phyloP scores from a whole-genome alignment of 257 asterid species.

The Gentiana macrophylla region DNA sequence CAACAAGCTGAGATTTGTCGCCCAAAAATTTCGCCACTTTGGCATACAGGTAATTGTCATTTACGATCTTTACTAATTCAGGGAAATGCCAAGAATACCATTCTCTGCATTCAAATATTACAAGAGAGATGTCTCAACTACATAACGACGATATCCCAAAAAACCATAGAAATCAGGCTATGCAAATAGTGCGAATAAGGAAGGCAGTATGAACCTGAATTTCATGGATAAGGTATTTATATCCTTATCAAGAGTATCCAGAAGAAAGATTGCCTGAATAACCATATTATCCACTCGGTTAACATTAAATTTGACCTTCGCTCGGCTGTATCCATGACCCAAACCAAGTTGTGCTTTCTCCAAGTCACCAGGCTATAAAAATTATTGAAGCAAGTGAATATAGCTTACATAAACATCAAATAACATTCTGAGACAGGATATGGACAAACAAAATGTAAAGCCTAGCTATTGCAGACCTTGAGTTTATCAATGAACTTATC shows the following conservation, averaged over 20 bases:
- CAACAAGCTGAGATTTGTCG: slow-evolving; percentile 67
- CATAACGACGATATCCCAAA: background rate
- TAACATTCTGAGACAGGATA: background rate
- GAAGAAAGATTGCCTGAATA: slow-evolving; percentile 87
- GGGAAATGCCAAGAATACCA: slow-evolving; percentile 99
- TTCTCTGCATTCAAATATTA: slow-evolving; percentile 42
- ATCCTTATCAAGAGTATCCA: slow-evolving; percentile 95
- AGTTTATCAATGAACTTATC: slow-evolving; percentile 51
- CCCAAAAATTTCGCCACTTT: slow-evolving; percentile 77
- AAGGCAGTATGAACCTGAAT: slow-evolving; percentile 47
- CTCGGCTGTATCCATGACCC: slow-evolving; percentile 93
- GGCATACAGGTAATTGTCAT: slow-evolving; percentile 86
- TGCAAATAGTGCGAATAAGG: background rate
- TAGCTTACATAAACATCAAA: background rate
- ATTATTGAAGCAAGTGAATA: background rate
- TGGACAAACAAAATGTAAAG: too few relatives aligned
- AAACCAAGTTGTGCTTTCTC: slow-evolving; percentile 96
- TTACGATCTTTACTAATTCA: slow-evolving; percentile 73
- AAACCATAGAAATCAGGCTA: background rate
- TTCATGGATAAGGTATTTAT: slow-evolving; percentile 90
- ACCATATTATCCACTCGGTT: slow-evolving; percentile 98
- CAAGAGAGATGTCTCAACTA: background rate
- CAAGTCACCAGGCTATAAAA: slow-evolving; percentile 66
- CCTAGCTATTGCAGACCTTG: slow-evolving; percentile 39
- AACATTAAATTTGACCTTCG: slow-evolving; percentile 94